Evolutionary conservation across 805 yeast genomes (phyloP).

Genomic region (Candida jianshihensis): DNA sequence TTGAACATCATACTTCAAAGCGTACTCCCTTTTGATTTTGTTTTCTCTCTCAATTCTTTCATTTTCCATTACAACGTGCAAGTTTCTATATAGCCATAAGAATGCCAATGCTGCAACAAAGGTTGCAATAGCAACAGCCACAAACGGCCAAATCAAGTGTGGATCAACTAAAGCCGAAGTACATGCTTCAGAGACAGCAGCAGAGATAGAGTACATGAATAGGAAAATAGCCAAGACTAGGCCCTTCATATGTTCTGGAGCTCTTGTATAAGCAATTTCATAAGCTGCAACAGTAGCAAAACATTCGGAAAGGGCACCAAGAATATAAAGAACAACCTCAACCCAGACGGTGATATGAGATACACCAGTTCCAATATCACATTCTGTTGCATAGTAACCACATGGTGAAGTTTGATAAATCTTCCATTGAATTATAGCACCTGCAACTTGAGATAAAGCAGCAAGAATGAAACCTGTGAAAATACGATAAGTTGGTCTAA

Average conservation of each 20-base stretch:
- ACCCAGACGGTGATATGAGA: slow-evolving; percentile 54
- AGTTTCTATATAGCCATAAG: slow-evolving; percentile 26
- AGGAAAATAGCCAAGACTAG: slow-evolving; percentile 48
- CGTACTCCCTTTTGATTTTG: slow-evolving; percentile 2
- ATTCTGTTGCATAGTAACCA: slow-evolving; percentile 53
- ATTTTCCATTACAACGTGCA: slow-evolving; percentile 16
- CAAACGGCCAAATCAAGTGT: slow-evolving; percentile 61
- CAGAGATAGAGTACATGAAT: slow-evolving; percentile 68
- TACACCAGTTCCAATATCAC: slow-evolving; percentile 29
- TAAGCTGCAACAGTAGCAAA: slow-evolving; percentile 76
- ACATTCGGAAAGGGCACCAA: slow-evolving; percentile 71
- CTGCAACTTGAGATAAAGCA: slow-evolving; percentile 27
- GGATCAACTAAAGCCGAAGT: slow-evolving; percentile 65
- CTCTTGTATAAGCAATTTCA: slow-evolving; percentile 80
- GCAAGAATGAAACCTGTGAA: slow-evolving; percentile 62
- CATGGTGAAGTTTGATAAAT: slow-evolving; percentile 72
- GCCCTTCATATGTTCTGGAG: slow-evolving; percentile 50
- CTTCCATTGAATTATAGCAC: slow-evolving; percentile 62
- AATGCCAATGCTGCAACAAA: slow-evolving; percentile 52
- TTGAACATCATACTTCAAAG: background rate
- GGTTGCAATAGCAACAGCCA: slow-evolving; percentile 55
- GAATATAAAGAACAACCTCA: slow-evolving; percentile 59
- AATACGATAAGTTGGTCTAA: slow-evolving; percentile 69
- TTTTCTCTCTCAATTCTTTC: slow-evolving; percentile 17
- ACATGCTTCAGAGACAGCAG: slow-evolving; percentile 69